Percentiles rank a stretch among this genome's conserved stretches.
These are phyloP conservation scores for Pichia heedii DNA, from an alignment of 805 yeast genomes.

Conservation along the genomic window DNA sequence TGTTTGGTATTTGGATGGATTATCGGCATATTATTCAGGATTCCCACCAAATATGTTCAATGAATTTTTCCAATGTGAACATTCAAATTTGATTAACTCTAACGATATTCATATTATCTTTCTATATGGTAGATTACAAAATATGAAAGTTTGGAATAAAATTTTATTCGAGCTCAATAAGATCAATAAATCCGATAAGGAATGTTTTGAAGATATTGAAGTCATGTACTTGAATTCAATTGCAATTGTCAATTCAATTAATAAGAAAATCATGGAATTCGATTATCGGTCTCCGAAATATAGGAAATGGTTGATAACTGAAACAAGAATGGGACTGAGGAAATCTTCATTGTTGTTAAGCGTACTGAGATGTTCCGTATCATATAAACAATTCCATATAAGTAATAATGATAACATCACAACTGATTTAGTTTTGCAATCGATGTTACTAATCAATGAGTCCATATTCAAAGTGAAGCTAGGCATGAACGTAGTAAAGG, in stretches of 20 bases:
- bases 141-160: slow-evolving; percentile 12
- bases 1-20: slow-evolving; percentile 16
- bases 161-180: slow-evolving; percentile 15
- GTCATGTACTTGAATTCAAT: slow-evolving; percentile 6
- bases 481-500: slow-evolving; percentile 8
- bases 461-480: slow-evolving; percentile 15
- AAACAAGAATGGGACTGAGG: slow-evolving; percentile 14
- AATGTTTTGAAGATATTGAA: slow-evolving; percentile 6
- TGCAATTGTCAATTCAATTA: slow-evolving; percentile 8
- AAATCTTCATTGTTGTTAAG: slow-evolving; percentile 15
- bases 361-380: slow-evolving; percentile 10
- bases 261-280: slow-evolving; percentile 3
- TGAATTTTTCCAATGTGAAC: slow-evolving; percentile 13
- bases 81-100: slow-evolving; percentile 9
- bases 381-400: background rate
- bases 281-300: slow-evolving; percentile 2
- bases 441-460: slow-evolving; percentile 18
- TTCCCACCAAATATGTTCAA: slow-evolving; percentile 14
- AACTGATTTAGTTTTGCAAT: slow-evolving; percentile 14
- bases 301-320: slow-evolving; percentile 13
- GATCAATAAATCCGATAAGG: slow-evolving; percentile 6
- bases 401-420: slow-evolving; percentile 6
- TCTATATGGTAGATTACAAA: slow-evolving; percentile 13
- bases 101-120: slow-evolving; percentile 10
- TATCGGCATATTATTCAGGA: slow-evolving; percentile 18